Evolutionary conservation across 129 eudicot species (phyloP), one percentile per base, ranked within the genome.

Genomic region (Ambrosia trifida): DNA sequence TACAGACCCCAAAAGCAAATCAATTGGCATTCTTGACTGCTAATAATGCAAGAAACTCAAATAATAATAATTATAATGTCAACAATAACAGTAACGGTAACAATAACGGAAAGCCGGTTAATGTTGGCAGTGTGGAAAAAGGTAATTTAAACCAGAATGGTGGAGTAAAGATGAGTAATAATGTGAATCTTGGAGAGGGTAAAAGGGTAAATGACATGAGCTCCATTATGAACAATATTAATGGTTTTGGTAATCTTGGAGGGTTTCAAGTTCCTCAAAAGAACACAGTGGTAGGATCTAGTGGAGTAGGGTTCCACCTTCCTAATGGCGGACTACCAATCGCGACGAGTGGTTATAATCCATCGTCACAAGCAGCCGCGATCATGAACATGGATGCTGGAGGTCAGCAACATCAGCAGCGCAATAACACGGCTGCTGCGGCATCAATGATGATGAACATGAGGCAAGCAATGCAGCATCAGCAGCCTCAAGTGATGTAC

Each of bases 401-500:
- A 5, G 70, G 60, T 3, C 66, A 72, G 1, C 81, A 74, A 3
- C 82, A 82, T 30, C 82, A 81, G 11, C 72, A 41, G 64, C 78
- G 79, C 79, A 70, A 79, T 41, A 77, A 70, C 6, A 9, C 43
- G 6, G 43, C 83, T 1, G 65, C 7, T 38, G 43, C 85, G 28
- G 82, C 85, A 83, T 69, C 86, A 77, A 81, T 83, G 88, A 45
- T 81, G 82, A 85, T 76, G 78, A 85, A 85, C 43, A 38, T 38
- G 84, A 85, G 84, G 79, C 43, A 38, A 38, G 9, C 43, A 4
- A 38, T 38, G 43, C 43, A 38, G 7, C 43, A 35, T 86, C 84
- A 83, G 6, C 92, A 84, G 12, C 86, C 95, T 31, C 95, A 86
- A 83, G 83, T 92, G 91, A 89, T 92, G 98, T 92, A 89, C 71